Evolutionary conservation across 2,329 filamentous ascomycete species (phyloP).

Genomic region (Colletotrichum eleusines): DNA sequence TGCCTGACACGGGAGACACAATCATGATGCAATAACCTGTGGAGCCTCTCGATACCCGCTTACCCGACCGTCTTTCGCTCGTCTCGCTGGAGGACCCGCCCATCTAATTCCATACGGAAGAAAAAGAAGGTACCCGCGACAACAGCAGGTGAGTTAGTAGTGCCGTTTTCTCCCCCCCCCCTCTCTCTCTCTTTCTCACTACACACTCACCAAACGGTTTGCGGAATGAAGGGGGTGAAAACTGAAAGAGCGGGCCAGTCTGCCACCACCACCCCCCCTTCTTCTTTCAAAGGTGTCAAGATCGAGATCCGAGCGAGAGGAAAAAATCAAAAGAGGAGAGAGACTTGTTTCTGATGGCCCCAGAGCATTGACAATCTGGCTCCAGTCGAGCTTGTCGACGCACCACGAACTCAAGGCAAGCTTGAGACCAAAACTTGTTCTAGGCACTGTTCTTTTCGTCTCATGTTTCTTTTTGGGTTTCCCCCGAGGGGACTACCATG

Average conservation of each 20-base stretch:
- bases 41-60: constrained; percentile 13
- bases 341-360: background rate
- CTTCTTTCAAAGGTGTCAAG: background rate
- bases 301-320: constrained; percentile 12
- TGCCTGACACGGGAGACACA: background rate
- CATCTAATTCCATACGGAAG: background rate
- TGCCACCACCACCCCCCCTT: background rate
- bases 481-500: background rate
- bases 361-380: background rate
- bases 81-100: constrained; percentile 8
- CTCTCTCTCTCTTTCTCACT: background rate
- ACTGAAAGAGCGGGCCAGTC: constrained; percentile 7
- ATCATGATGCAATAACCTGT: constrained; percentile 12
- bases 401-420: background rate
- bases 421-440: background rate
- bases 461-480: constrained; percentile 3
- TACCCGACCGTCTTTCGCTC: constrained; percentile 1
- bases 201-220: constrained; percentile 12
- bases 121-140: background rate
- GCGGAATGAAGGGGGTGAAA: background rate
- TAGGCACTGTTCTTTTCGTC: background rate
- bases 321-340: background rate
- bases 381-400: background rate
- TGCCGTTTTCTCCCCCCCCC: too few species aligned
- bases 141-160: background rate